These are phyloP conservation scores for Graphilbum sp. DNA, from an alignment of 2,329 filamentous ascomycete species.

Conservation along the genomic window DNA sequence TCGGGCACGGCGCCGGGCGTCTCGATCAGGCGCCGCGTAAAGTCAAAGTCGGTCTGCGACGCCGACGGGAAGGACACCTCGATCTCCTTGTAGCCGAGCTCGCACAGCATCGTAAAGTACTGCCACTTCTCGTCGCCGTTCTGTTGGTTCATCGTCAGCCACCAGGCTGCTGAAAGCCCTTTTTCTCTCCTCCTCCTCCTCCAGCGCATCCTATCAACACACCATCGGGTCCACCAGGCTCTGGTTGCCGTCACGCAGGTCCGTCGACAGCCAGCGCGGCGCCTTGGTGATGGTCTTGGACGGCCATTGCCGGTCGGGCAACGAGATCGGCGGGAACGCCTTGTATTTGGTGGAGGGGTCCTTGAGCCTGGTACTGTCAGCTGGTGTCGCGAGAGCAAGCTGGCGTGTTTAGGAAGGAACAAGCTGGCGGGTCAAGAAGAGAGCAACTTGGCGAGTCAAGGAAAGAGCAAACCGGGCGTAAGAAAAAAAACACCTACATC, in stretches of 20 bases:
- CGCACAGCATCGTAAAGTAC: slow-evolving; percentile 88
- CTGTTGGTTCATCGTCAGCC: slow-evolving; percentile 34
- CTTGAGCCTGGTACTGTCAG: slow-evolving; percentile 39
- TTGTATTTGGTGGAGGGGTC: slow-evolving; percentile 66
- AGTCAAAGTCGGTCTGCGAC: slow-evolving; percentile 91
- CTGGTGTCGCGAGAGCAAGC: too few relatives aligned
- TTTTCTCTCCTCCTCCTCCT: too few relatives aligned
- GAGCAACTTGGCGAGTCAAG: not conserved
- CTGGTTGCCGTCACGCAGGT: slow-evolving; percentile 87
- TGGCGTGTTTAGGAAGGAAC: not conserved
- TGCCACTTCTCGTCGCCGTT: slow-evolving; percentile 88
- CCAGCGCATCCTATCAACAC: slow-evolving; percentile 18
- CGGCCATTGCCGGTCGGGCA: slow-evolving; percentile 69
- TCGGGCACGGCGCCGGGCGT: slow-evolving; percentile 71
- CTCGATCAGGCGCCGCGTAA: slow-evolving; percentile 72
- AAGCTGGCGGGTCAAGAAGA: not conserved
- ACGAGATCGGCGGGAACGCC: slow-evolving; percentile 47
- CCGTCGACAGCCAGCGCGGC: slow-evolving; percentile 79
- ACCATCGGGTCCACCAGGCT: slow-evolving; percentile 87
- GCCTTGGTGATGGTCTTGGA: slow-evolving; percentile 67
- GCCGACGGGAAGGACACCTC: slow-evolving; percentile 92
- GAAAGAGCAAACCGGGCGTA: too few relatives aligned
- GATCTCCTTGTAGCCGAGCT: slow-evolving; percentile 94
- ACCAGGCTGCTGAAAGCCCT: too few relatives aligned
- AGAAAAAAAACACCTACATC: not conserved